A percentile compares a stretch with the other conserved stretches of the same genome.
These are phyloP conservation scores for Trypanosoma boissoni DNA, from an alignment of 208 protist species.

Conservation along the genomic window DNA sequence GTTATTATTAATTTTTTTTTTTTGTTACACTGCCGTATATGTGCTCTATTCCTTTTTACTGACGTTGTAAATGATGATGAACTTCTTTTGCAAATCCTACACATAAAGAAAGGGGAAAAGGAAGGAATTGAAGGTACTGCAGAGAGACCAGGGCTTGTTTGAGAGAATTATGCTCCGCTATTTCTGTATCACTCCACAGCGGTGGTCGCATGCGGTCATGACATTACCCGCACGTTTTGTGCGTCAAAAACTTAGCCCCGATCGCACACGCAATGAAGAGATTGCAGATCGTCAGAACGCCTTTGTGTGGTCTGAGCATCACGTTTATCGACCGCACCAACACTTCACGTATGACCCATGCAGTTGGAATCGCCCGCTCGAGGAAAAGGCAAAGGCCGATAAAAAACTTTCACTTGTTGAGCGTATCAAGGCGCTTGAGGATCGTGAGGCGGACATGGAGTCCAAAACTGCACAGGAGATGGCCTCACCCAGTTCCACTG, in stretches of 20 bases:
- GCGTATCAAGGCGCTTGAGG: slow-evolving; percentile 38
- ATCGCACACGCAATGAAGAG: slow-evolving; percentile 59
- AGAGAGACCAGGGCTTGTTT: no score
- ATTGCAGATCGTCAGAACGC: slow-evolving; percentile 73
- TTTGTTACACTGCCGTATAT: slow-evolving; percentile 1
- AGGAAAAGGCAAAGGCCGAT: slow-evolving; percentile 44
- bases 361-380: slow-evolving; percentile 58
- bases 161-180: slow-evolving; percentile 8
- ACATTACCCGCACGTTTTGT: not conserved
- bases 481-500: no score
- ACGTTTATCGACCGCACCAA: slow-evolving; percentile 74
- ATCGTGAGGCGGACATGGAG: slow-evolving; percentile 30
- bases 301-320: slow-evolving; percentile 58
- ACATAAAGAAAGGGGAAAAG: not conserved
- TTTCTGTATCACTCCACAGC: not conserved
- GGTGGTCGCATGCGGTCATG: not conserved
- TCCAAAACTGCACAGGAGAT: not conserved
- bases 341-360: slow-evolving; percentile 85
- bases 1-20: slow-evolving; percentile 7
- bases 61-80: not conserved
- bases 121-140: not conserved
- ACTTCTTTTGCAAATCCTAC: not conserved
- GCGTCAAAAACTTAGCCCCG: slow-evolving; percentile 37
- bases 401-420: slow-evolving; percentile 37
- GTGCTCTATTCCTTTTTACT: not conserved